Percentiles rank a stretch among this genome's conserved stretches.
phyloP scores from a whole-genome alignment of 805 yeast species.

The Starmerella sp. region DNA sequence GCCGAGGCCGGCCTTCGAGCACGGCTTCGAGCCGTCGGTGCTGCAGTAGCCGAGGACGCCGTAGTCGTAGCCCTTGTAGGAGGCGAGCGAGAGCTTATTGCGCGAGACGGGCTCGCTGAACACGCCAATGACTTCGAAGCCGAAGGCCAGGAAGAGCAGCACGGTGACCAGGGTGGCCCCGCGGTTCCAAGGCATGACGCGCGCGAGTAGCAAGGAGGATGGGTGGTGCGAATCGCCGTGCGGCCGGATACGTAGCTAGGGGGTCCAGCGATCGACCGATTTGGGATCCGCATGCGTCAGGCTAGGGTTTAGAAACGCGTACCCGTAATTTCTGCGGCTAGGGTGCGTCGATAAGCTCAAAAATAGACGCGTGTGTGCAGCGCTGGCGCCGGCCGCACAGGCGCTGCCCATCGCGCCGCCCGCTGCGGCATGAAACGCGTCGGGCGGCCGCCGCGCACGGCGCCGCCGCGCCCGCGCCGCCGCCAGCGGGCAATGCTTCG shows the following conservation, averaged over 20 bases:
- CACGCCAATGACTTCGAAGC: slow-evolving; percentile 48
- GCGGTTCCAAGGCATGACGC: slow-evolving; percentile 12
- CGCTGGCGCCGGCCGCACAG: background rate
- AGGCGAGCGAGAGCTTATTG: slow-evolving; percentile 37
- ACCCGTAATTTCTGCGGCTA: background rate
- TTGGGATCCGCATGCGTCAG: background rate
- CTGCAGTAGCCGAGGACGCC: slow-evolving; percentile 66
- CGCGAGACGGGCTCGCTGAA: slow-evolving; percentile 50
- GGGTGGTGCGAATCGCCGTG: background rate
- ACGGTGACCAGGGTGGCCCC: slow-evolving; percentile 24
- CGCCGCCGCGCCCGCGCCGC: background rate
- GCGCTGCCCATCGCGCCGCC: background rate
- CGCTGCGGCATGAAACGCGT: too few relatives aligned
- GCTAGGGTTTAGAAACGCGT: background rate
- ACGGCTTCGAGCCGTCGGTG: slow-evolving; percentile 27
- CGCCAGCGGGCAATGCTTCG: too few relatives aligned
- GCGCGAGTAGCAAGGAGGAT: background rate
- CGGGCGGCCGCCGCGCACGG: background rate
- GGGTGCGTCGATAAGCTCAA: background rate
- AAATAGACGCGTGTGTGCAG: background rate
- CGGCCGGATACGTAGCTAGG: background rate
- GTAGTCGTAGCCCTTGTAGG: slow-evolving; percentile 40
- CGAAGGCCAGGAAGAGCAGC: slow-evolving; percentile 40
- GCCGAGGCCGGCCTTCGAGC: slow-evolving; percentile 20
- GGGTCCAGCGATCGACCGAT: background rate